Conservation (phyloP, 306 rosid species). For the Mimosa bimucronata region DNA sequence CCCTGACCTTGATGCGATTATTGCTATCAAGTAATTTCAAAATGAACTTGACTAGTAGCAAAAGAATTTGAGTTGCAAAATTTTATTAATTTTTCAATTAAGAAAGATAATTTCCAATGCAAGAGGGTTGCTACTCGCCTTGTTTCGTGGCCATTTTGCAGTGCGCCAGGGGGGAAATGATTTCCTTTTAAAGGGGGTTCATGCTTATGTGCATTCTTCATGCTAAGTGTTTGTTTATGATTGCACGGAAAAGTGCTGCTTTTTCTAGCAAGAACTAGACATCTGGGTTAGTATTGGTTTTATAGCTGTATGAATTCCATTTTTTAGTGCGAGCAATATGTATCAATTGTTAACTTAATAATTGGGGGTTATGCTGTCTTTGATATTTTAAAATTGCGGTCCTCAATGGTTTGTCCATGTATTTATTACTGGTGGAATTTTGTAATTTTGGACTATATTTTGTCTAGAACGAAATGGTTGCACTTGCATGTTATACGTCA, state of each 20-base stretch:
- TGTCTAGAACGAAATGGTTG: neutral
- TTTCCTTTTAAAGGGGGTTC: neutral
- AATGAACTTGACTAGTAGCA: neutral
- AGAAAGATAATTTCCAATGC: neutral
- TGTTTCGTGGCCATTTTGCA: neutral
- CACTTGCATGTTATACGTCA: neutral
- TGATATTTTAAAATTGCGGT: neutral
- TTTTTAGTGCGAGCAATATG: neutral
- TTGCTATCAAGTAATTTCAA: neutral
- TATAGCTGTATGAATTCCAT: neutral
- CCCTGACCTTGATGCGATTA: neutral
- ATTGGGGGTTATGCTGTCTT: neutral
- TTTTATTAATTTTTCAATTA: neutral
- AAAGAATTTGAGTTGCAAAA: neutral
- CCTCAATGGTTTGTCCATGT: neutral
- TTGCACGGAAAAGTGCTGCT: neutral
- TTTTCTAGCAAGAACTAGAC: neutral
- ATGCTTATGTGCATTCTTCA: neutral
- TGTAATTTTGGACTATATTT: neutral
- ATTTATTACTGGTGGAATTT: neutral
- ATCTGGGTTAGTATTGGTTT: neutral
- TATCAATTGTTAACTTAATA: neutral
- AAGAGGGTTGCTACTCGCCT: neutral
- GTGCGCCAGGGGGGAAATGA: neutral
- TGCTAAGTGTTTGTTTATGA: neutral